Evolutionary conservation across 768 basidiomycete species (phyloP).

Genomic region (Lactifluus hygrophoroides): DNA sequence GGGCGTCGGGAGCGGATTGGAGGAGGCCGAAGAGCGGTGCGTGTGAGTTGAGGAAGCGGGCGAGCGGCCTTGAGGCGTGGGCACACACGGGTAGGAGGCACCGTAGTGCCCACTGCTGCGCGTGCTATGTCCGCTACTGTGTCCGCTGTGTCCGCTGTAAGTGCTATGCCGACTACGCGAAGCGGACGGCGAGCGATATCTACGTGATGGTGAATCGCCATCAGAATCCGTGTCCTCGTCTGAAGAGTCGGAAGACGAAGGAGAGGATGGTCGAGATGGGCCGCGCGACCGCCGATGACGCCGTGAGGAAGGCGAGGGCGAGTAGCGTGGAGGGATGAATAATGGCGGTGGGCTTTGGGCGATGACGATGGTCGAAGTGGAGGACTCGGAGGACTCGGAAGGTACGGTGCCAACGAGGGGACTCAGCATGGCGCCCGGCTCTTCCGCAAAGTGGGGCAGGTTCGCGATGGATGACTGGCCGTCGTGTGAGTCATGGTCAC

Average conservation of each 20-base stretch:
- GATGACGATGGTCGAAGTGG: slow-evolving; percentile 18
- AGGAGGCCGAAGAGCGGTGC: slow-evolving; percentile 12
- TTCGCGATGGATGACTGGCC: slow-evolving; percentile 7
- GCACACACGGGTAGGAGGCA: neutral
- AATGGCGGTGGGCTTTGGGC: slow-evolving; percentile 28
- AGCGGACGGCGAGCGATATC: slow-evolving; percentile 4
- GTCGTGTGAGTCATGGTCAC: neutral
- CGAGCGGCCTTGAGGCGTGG: slow-evolving; percentile 17
- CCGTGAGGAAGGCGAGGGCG: slow-evolving; percentile 24
- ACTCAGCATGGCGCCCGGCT: slow-evolving; percentile 26
- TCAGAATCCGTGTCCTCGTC: neutral
- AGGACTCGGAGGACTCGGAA: slow-evolving; percentile 12
- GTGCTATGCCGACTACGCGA: slow-evolving; percentile 5
- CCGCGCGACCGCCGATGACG: slow-evolving; percentile 33
- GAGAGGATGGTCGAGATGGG: slow-evolving; percentile 38
- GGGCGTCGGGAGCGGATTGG: slow-evolving; percentile 13
- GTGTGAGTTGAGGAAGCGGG: slow-evolving; percentile 16
- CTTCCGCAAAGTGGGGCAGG: slow-evolving; percentile 26
- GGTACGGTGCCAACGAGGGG: slow-evolving; percentile 22
- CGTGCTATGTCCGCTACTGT: neutral
- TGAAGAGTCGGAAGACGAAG: slow-evolving; percentile 6
- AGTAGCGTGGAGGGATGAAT: slow-evolving; percentile 27
- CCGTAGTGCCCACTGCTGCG: neutral
- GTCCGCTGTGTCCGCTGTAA: neutral
- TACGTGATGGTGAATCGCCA: neutral